These are phyloP conservation scores for Eutrema heterophyllum DNA, from an alignment of 345 rosid genomes.

Conservation along the genomic window DNA sequence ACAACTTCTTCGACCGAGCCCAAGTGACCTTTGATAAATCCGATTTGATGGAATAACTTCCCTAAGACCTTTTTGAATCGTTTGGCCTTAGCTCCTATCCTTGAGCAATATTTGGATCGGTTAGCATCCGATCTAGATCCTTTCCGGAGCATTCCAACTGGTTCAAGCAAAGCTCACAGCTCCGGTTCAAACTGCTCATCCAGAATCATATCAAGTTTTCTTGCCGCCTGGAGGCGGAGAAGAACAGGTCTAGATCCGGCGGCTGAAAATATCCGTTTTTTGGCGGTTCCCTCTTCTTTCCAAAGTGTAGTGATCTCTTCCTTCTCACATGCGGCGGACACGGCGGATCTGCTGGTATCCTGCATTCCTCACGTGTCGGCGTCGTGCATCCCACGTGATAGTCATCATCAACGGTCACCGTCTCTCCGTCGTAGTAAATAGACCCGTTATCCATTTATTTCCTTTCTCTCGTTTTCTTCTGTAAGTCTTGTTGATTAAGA, in stretches of 20 bases:
- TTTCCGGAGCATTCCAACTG: too few relatives aligned
- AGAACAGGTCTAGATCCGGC: conserved; percentile 63
- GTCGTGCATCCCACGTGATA: conserved; percentile 45
- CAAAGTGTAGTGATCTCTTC: conserved; percentile 28
- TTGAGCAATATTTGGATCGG: too few relatives aligned
- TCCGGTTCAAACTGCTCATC: too few relatives aligned
- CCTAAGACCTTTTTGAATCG: too few relatives aligned
- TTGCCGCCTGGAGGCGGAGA: conserved; percentile 14
- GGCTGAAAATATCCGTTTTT: conserved; percentile 60
- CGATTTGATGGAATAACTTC: too few relatives aligned
- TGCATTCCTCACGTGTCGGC: conserved; percentile 43
- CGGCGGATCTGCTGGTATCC: conserved; percentile 31
- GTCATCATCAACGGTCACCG: conserved; percentile 7
- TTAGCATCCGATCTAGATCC: too few relatives aligned
- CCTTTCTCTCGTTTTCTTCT: not conserved
- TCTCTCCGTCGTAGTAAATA: not conserved
- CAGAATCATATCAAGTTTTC: too few relatives aligned
- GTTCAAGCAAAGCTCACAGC: too few relatives aligned
- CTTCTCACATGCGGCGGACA: conserved; percentile 68
- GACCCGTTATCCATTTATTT: conserved; percentile 6
- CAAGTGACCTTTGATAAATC: too few relatives aligned
- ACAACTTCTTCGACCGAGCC: too few relatives aligned
- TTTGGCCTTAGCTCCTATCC: too few relatives aligned
- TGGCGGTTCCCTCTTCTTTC: conserved; percentile 35
- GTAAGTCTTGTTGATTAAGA: not conserved